Evolutionary conservation across 768 basidiomycete species (phyloP).

Genomic region (Lactarius quietus): DNA sequence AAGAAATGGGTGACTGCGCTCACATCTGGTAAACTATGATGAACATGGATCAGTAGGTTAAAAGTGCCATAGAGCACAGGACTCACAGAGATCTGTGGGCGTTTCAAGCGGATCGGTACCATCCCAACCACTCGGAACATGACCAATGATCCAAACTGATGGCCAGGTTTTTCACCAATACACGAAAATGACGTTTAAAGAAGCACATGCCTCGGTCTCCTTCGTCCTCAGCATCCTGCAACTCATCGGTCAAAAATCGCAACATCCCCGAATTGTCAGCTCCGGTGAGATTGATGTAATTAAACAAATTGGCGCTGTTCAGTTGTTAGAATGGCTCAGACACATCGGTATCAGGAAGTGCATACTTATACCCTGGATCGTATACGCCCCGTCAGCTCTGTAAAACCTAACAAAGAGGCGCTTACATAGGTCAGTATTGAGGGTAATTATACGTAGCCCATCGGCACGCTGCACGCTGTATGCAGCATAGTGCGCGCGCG

Average conservation of each 20-base stretch:
- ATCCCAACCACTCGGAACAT: constrained; percentile 65
- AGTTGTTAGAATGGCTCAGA: neutral
- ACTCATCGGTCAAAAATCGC: constrained; percentile 70
- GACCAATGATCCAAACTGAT: constrained; percentile 52
- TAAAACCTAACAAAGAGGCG: constrained; percentile 21
- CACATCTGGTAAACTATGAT: constrained; percentile 49
- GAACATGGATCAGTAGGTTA: neutral
- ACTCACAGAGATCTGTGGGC: constrained; percentile 68
- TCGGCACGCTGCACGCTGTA: constrained; percentile 67
- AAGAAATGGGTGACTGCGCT: constrained; percentile 9
- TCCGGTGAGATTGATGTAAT: constrained; percentile 69
- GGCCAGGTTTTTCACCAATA: constrained; percentile 4
- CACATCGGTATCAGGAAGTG: neutral
- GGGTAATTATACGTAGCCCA: constrained; percentile 65
- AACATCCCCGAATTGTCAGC: constrained; percentile 74
- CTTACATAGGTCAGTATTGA: constrained; percentile 77
- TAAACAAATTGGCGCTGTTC: constrained; percentile 61
- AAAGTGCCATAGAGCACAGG: neutral
- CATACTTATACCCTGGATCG: constrained; percentile 31
- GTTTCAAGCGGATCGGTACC: constrained; percentile 59
- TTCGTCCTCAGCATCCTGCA: constrained; percentile 74
- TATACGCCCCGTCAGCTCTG: neutral
- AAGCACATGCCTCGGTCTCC: constrained; percentile 56
- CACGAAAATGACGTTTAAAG: neutral
- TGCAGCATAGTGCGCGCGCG: constrained; percentile 65